Evolutionary conservation across 163 green algal species (phyloP).

Genomic region (Volvox carteri): DNA sequence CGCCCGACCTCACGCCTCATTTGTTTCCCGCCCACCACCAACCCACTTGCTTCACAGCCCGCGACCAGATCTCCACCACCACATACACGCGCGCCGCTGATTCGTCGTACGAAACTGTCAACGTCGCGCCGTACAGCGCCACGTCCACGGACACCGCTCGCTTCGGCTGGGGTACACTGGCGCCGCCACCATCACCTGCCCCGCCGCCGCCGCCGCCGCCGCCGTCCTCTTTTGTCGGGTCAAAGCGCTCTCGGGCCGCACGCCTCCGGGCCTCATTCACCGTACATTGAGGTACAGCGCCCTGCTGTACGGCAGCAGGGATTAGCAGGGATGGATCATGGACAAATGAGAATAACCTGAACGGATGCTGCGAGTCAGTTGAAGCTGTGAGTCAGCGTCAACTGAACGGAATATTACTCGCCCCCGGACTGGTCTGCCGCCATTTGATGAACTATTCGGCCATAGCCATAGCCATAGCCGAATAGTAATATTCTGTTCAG

Average conservation of each 20-base stretch:
- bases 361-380: too few relatives aligned
- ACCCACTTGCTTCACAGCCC: conserved; percentile 65
- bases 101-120: conserved; percentile 69
- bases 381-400: too few relatives aligned
- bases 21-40: too few relatives aligned
- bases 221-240: not conserved
- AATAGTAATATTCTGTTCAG: too few relatives aligned
- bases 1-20: too few relatives aligned
- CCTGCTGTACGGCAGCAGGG: not conserved
- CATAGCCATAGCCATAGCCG: too few relatives aligned
- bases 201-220: not conserved
- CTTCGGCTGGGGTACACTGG: not conserved
- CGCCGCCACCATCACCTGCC: too few relatives aligned
- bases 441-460: too few relatives aligned
- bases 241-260: conserved; percentile 19
- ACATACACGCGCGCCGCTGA: conserved; percentile 64
- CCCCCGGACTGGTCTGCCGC: too few relatives aligned
- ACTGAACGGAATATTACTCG: too few relatives aligned
- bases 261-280: not conserved
- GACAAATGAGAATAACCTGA: too few relatives aligned
- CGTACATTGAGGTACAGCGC: not conserved
- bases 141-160: conserved; percentile 55
- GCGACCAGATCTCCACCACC: conserved; percentile 62
- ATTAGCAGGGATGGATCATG: too few relatives aligned
- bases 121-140: conserved; percentile 56